phyloP scores from a whole-genome alignment of 2,329 filamentous ascomycete genomes.

The Hymenoscyphus linearis region DNA sequence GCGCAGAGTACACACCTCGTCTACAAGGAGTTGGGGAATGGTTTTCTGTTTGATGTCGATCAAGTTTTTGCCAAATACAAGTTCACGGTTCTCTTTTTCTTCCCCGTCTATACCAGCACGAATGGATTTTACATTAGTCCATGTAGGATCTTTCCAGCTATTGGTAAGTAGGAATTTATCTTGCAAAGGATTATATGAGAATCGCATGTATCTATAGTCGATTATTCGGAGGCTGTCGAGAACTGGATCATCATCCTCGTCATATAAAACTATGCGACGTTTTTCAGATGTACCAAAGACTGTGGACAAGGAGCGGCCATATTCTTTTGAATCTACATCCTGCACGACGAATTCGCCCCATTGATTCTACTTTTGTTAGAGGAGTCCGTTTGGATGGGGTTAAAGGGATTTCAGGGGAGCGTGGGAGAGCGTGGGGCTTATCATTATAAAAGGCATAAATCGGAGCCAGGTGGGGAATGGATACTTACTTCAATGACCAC shows the following conservation, averaged over 20 bases:
- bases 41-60: conserved; percentile 94
- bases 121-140: conserved; percentile 72
- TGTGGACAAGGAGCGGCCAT: conserved; percentile 52
- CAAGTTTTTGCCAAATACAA: conserved; percentile 82
- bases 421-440: no score
- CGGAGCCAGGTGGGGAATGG: neutral
- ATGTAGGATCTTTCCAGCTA: conserved; percentile 90
- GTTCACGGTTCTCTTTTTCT: conserved; percentile 75
- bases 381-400: neutral
- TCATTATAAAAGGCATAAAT: neutral
- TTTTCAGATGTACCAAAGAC: conserved; percentile 66
- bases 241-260: conserved; percentile 74
- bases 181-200: conserved; percentile 82
- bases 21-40: conserved; percentile 73
- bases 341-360: conserved; percentile 90
- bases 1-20: conserved; percentile 58
- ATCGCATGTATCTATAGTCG: conserved; percentile 90
- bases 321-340: conserved; percentile 50
- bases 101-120: conserved; percentile 81
- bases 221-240: conserved; percentile 70
- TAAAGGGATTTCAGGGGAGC: neutral
- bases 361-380: conserved; percentile 62
- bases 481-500: conserved; percentile 73
- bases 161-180: conserved; percentile 84
- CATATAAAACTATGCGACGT: conserved; percentile 48